Base-by-base conservation (phyloP, 495 filamentous ascomycete genomes). In the Penicillium verhagenii region DNA sequence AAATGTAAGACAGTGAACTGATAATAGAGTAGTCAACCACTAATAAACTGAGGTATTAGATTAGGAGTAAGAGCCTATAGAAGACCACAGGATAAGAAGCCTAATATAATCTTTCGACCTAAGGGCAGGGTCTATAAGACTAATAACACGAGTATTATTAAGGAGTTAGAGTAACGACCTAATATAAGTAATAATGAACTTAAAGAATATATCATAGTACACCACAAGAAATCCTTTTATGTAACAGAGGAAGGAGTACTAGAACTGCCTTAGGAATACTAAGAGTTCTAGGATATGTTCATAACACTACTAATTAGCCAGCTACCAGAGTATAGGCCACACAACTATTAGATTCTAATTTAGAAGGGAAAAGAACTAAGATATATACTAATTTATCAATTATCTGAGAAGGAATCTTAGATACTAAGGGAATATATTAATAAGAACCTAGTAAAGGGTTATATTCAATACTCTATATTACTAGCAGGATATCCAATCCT, bases 371-470 rank as follows among this genome's bases (percentile, higher is more conserved):
- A n/a, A n/a, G n/a, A n/a, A n/a, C n/a, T n/a, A n/a, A n/a, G n/a
- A n/a, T n/a, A n/a, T n/a, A n/a, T n/a, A n/a, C n/a, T n/a, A n/a
- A n/a, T n/a, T n/a, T n/a, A n/a, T n/a, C n/a, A n/a, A n/a, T n/a
- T n/a, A n/a, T n/a, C n/a, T n/a, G n/a, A n/a, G n/a, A n/a, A n/a
- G n/a, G n/a, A n/a, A n/a, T n/a, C n/a, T n/a, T n/a, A n/a, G n/a
- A n/a, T n/a, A n/a, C n/a, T n/a, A n/a, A n/a, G 10, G 24, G 40
- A 61, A 47, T 71, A 68, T 37, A 56, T 65, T 20, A 38, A 63
- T n/a, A 43, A 64, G 45, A 59, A 58, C 28, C 20, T 53, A 8
- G 37, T 18, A 14, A 61, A 57, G 38, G 52, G 51, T 39, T 57
- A 38, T 18, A 63, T 66, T 18, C 16, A 33, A 52, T 11, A 39